These are phyloP conservation scores for Monosporozyma siamensis DNA, from an alignment of 805 yeast genomes.

Conservation along the genomic window DNA sequence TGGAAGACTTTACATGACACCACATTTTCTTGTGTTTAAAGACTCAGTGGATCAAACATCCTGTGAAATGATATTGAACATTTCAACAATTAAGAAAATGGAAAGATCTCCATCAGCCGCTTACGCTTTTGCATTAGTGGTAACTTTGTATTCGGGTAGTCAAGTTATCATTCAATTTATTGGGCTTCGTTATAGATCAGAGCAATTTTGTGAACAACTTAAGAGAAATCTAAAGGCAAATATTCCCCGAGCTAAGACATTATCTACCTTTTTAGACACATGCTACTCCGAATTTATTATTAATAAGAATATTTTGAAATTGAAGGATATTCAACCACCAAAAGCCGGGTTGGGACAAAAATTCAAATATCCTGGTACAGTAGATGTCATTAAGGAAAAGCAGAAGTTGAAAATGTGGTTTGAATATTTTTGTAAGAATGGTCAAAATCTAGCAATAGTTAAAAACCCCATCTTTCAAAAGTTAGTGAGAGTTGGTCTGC, in stretches of 20 bases:
- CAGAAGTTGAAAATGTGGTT: constrained; percentile 89
- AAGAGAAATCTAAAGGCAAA: constrained; percentile 55
- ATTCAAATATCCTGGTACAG: constrained; percentile 86
- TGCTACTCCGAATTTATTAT: constrained; percentile 82
- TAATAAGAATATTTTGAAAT: constrained; percentile 36
- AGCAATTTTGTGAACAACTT: constrained; percentile 63
- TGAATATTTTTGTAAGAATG: constrained; percentile 75
- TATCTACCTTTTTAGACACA: constrained; percentile 57
- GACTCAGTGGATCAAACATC: constrained; percentile 60
- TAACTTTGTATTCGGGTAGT: constrained; percentile 58
- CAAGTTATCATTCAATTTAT: constrained; percentile 61
- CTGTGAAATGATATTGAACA: constrained; percentile 60
- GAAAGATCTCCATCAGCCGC: constrained; percentile 74
- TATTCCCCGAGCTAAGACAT: constrained; percentile 47
- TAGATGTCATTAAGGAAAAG: constrained; percentile 66
- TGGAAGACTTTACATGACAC: constrained; percentile 65
- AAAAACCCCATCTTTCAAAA: constrained; percentile 71
- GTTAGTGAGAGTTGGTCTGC: constrained; percentile 81
- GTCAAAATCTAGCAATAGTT: constrained; percentile 70
- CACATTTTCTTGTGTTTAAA: constrained; percentile 64
- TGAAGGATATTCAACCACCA: constrained; percentile 44
- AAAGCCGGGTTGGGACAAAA: constrained; percentile 78
- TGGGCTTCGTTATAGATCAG: constrained; percentile 72
- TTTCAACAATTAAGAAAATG: constrained; percentile 73
- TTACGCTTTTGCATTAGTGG: constrained; percentile 68